Percentiles rank a stretch among this genome's conserved stretches.
Conservation (phyloP, 345 rosid genomes). For the Eucalyptus decipiens region DNA sequence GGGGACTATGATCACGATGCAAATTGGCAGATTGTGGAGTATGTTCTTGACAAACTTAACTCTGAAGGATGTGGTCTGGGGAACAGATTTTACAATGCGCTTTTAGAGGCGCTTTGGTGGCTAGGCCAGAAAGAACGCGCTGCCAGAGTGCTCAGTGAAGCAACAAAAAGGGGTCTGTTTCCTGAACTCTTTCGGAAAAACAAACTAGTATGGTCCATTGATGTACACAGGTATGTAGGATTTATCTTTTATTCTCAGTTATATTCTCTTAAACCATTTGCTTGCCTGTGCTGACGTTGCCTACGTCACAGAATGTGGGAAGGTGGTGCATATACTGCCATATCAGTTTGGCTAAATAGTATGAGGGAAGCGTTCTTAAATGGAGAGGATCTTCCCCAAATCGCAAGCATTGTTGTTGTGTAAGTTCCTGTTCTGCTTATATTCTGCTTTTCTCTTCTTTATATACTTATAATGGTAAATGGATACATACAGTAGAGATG, state of each 20-base stretch:
- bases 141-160: constrained; percentile 73
- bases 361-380: constrained; percentile 31
- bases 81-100: constrained; percentile 81
- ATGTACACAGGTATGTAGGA: constrained; percentile 64
- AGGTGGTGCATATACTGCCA: constrained; percentile 68
- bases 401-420: constrained; percentile 75
- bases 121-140: constrained; percentile 85
- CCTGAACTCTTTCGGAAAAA: constrained; percentile 84
- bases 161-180: constrained; percentile 74
- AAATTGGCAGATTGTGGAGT: constrained; percentile 96
- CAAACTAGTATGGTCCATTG: constrained; percentile 83
- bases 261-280: background rate
- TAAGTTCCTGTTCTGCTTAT: constrained; percentile 25
- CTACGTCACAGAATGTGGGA: constrained; percentile 72
- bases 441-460: background rate
- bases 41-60: constrained; percentile 72
- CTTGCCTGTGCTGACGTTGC: background rate
- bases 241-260: background rate
- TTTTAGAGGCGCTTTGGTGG: constrained; percentile 96
- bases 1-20: constrained; percentile 82
- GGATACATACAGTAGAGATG: background rate
- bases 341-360: constrained; percentile 75
- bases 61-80: constrained; percentile 91
- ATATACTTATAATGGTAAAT: background rate
- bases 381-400: constrained; percentile 74